Conservation (phyloP, 352 stramenopile genomes). For the Phytophthora boehmeriae region DNA sequence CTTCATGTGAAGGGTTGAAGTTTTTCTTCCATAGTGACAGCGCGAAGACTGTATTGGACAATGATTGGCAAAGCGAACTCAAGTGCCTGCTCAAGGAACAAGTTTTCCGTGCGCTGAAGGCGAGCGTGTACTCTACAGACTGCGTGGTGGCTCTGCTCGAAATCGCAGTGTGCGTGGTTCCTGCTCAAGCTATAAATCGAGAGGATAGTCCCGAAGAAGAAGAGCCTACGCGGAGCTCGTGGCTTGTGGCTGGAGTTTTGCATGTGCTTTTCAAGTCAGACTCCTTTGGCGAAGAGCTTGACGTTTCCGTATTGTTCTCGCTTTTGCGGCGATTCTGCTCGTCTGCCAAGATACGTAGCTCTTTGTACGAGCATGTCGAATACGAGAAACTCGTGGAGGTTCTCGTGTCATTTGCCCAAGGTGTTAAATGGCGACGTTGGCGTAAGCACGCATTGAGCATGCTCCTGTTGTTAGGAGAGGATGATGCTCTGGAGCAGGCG, state of each 20-base stretch:
- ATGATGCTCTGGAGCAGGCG: constrained; percentile 39
- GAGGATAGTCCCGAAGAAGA: constrained; percentile 15
- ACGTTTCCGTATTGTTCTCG: constrained; percentile 48
- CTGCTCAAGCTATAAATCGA: constrained; percentile 1
- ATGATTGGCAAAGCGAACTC: constrained; percentile 25
- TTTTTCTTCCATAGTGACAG: constrained; percentile 44
- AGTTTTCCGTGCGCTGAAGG: constrained; percentile 42
- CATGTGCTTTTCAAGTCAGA: constrained; percentile 47
- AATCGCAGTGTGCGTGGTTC: constrained; percentile 26
- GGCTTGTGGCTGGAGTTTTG: constrained; percentile 55
- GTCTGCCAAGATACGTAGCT: constrained; percentile 33
- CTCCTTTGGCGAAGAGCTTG: constrained; percentile 45
- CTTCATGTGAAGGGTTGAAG: constrained; percentile 50
- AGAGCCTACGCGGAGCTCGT: constrained; percentile 39
- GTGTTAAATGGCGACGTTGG: constrained; percentile 47
- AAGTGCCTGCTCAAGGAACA: constrained; percentile 36
- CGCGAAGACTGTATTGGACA: constrained; percentile 12
- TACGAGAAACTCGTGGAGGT: constrained; percentile 51
- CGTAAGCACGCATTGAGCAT: constrained; percentile 40
- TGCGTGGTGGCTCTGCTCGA: constrained; percentile 63
- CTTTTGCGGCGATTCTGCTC: constrained; percentile 54
- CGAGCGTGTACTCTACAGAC: constrained; percentile 55
- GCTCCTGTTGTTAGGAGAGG: constrained; percentile 57
- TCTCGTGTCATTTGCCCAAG: constrained; percentile 37
- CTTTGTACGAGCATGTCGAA: constrained; percentile 50